These are phyloP conservation scores for Manihot esculenta DNA, from an alignment of 441 rosid species.

Conservation along the genomic window DNA sequence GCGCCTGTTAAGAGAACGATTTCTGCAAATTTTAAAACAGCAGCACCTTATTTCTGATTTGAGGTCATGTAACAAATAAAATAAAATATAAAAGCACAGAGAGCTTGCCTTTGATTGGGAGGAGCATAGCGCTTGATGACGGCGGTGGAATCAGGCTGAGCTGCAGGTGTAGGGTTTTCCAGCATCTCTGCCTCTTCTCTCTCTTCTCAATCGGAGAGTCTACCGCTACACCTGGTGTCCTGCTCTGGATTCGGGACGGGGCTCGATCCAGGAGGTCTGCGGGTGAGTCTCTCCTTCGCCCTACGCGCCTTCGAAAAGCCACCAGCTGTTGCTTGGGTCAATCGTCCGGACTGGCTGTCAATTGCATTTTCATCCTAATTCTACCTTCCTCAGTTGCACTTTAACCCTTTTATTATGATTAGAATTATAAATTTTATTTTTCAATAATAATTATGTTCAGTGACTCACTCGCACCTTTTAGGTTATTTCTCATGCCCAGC, in stretches of 20 bases:
- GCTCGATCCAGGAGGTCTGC: conserved; percentile 13
- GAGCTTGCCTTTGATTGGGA: conserved; percentile 53
- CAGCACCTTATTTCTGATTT: not conserved
- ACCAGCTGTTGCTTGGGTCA: not conserved
- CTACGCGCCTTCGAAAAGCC: not conserved
- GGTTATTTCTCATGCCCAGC: no score
- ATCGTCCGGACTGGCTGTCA: not conserved
- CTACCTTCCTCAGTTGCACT: not conserved
- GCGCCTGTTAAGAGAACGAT: conserved; percentile 52
- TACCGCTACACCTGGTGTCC: not conserved
- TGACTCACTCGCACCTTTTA: no score
- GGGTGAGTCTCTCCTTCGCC: not conserved
- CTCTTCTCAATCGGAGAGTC: not conserved
- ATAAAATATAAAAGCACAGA: no score
- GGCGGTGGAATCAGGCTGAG: conserved; percentile 36
- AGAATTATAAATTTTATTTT: no score
- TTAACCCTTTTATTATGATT: not conserved
- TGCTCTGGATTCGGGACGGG: not conserved
- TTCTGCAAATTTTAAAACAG: conserved; percentile 38
- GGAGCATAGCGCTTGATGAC: conserved; percentile 63
- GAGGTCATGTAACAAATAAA: not conserved
- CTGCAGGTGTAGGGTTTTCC: conserved; percentile 57
- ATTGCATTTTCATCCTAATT: not conserved
- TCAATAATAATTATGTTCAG: no score
- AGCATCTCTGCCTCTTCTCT: conserved; percentile 33